These are phyloP conservation scores for Ophiocordyceps camponoti-saundersi DNA, from an alignment of 2,329 filamentous ascomycete genomes.

Conservation along the genomic window DNA sequence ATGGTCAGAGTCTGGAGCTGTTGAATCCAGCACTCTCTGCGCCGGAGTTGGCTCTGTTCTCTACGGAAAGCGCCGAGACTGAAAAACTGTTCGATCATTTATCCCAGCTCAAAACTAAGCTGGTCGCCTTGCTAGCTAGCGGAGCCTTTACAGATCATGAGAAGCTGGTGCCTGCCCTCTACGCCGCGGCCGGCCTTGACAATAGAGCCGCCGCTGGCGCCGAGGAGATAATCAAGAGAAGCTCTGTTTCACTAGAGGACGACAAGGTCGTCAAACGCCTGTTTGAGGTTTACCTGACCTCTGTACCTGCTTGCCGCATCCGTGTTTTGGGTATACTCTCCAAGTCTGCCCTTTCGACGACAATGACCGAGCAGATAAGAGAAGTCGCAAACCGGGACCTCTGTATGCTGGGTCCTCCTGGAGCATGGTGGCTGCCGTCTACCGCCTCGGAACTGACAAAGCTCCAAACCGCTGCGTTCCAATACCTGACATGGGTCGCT, in stretches of 20 bases:
- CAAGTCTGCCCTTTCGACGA: slow-evolving; percentile 59
- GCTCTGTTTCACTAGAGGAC: slow-evolving; percentile 58
- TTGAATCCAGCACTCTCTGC: slow-evolving; percentile 16
- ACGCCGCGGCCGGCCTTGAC: slow-evolving; percentile 69
- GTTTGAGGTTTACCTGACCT: slow-evolving; percentile 56
- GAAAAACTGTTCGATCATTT: slow-evolving; percentile 34
- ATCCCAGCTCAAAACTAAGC: slow-evolving; percentile 35
- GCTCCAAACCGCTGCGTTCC: slow-evolving; percentile 66
- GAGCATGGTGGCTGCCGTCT: slow-evolving; percentile 13
- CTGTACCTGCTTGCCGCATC: slow-evolving; percentile 56
- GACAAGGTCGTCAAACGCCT: slow-evolving; percentile 42
- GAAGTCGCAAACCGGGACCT: slow-evolving; percentile 53
- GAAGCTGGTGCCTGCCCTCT: slow-evolving; percentile 68
- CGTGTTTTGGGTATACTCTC: slow-evolving; percentile 60
- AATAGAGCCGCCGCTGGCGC: slow-evolving; percentile 69
- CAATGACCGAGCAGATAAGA: slow-evolving; percentile 50
- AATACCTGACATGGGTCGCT: slow-evolving; percentile 76
- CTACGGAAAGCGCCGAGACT: slow-evolving; percentile 31
- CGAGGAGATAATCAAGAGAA: slow-evolving; percentile 76
- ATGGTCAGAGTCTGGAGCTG: slow-evolving; percentile 11
- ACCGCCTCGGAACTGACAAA: slow-evolving; percentile 60
- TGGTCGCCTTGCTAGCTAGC: slow-evolving; percentile 59
- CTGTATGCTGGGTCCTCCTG: slow-evolving; percentile 13
- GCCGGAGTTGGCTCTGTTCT: slow-evolving; percentile 13
- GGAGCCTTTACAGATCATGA: slow-evolving; percentile 74